Evolutionary conservation across 495 filamentous ascomycete species (phyloP), one percentile per base, ranked within the genome.

Genomic region (Penicillium argentinense): DNA sequence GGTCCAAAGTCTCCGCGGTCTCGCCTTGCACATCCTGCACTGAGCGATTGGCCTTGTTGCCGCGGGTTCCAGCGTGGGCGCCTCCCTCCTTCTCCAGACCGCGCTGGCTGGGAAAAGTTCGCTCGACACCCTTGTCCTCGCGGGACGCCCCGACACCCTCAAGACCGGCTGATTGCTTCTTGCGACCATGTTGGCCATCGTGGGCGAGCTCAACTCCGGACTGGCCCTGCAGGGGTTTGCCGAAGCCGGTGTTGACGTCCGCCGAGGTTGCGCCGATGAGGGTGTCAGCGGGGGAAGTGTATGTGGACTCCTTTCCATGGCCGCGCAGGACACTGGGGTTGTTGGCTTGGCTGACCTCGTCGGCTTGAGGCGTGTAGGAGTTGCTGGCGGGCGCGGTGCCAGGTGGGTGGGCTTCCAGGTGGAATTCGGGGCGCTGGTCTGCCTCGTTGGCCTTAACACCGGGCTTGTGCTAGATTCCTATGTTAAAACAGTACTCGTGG

Each of bases 391-490:
- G 87, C 0, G 87, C 88, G 5, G 80, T 81, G 39, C 87, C 87
- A 0, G 84, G 63, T 0, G 83, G 71, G 27, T 81, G 67, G 13
- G 76, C 79, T 61, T 89, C 43, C 25, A 78, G 75, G 51, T 69
- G 67, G 73, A 86, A 89, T 54, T 85, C 85, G 33, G 81, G 80
- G 26, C 62, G 68, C 51, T 70, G 61, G 54, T 91, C 84, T 42
- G 71, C 71, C 45, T 80, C 81, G 30, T 65, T 68, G 39, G 79
- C 73, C 46, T 79, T 72, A 26, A 72, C 63, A 51, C 88, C 88
- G 13, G 76, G 78, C 62, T 85, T 69, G 62, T 91, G 87, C 85
- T 88, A 60, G 16, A 37, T 42, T n/a, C n/a, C n/a, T n/a, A n/a
- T n/a, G n/a, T n/a, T n/a, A n/a, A n/a, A n/a, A n/a, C n/a, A n/a